A percentile compares a stretch with the other conserved stretches of the same genome.
These are phyloP conservation scores for Diplodia scrobiculata DNA, from an alignment of 2,329 filamentous ascomycete species.

Conservation along the genomic window DNA sequence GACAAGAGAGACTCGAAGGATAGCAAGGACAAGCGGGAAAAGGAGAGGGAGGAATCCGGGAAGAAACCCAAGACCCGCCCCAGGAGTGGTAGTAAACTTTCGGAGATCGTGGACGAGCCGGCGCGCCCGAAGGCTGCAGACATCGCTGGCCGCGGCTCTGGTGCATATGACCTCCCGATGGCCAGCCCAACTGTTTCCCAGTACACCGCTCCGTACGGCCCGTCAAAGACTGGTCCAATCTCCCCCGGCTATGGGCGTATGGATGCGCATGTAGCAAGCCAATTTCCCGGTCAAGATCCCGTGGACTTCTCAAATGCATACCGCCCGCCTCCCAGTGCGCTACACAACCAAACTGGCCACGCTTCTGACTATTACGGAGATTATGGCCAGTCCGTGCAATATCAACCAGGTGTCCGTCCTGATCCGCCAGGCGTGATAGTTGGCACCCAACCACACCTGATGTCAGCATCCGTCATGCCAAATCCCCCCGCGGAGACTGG, in stretches of 20 bases:
- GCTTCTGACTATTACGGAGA: conserved; percentile 66
- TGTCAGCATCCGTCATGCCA: conserved; percentile 54
- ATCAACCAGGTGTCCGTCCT: conserved; percentile 63
- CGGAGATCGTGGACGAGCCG: conserved; percentile 39
- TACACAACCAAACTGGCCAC: conserved; percentile 51
- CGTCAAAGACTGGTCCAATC: conserved; percentile 41
- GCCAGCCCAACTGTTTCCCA: conserved; percentile 40
- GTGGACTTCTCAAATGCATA: conserved; percentile 50
- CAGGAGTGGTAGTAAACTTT: conserved; percentile 36
- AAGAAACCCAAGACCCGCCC: conserved; percentile 27
- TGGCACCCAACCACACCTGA: conserved; percentile 59
- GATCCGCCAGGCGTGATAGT: conserved; percentile 57
- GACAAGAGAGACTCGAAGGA: conserved; percentile 38
- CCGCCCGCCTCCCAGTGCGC: conserved; percentile 44
- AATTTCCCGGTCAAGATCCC: conserved; percentile 63
- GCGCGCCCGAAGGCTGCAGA: conserved; percentile 33
- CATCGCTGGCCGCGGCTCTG: conserved; percentile 34
- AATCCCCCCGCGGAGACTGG: conserved; percentile 63
- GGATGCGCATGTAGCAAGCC: conserved; percentile 53
- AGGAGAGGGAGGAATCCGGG: conserved; percentile 17
- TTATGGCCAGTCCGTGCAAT: conserved; percentile 60
- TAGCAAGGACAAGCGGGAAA: conserved; percentile 36
- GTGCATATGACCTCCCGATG: conserved; percentile 40
- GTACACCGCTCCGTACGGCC: conserved; percentile 42
- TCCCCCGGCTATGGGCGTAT: conserved; percentile 30